Conservation (phyloP, 2,329 filamentous ascomycete species). For the Tolypocladium paradoxum region DNA sequence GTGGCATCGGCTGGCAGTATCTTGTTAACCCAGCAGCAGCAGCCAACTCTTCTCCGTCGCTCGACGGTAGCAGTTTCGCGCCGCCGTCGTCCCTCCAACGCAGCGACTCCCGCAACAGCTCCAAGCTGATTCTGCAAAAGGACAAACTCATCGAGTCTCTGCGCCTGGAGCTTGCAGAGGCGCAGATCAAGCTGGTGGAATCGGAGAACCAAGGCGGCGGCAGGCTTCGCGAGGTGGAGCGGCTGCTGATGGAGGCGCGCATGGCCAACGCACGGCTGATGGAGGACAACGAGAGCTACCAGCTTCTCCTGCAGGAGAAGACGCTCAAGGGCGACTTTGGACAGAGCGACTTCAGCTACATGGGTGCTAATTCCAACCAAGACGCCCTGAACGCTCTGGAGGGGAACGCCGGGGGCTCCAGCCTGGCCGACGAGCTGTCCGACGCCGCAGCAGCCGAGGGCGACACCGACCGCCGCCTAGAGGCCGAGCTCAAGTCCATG, state of each 20-base stretch:
- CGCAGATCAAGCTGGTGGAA: constrained; percentile 90
- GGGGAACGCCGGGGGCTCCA: constrained; percentile 41
- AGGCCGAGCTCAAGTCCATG: constrained; percentile 65
- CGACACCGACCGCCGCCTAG: constrained; percentile 55
- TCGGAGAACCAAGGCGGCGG: constrained; percentile 88
- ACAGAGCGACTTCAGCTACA: constrained; percentile 69
- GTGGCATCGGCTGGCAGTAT: neutral
- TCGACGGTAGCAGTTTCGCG: constrained; percentile 72
- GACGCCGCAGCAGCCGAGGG: constrained; percentile 51
- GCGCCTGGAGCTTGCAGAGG: constrained; percentile 83
- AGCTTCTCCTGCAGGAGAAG: constrained; percentile 86
- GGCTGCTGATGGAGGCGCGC: constrained; percentile 77
- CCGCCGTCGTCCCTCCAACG: constrained; percentile 75
- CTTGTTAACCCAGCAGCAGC: constrained; percentile 12
- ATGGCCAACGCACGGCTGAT: constrained; percentile 93
- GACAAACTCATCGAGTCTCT: constrained; percentile 93
- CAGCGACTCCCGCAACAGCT: constrained; percentile 82
- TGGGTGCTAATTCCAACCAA: constrained; percentile 46
- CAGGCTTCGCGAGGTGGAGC: constrained; percentile 80
- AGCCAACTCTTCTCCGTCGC: constrained; percentile 51
- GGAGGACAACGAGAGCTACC: constrained; percentile 98
- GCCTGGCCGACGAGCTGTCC: constrained; percentile 81
- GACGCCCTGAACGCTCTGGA: constrained; percentile 55
- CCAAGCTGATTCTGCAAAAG: constrained; percentile 84
- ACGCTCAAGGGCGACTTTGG: constrained; percentile 90